Percentiles rank a stretch among this genome's conserved stretches.
Evolutionary conservation across 1,284 basidiomycete species (phyloP).

Genomic region (Meira nashicola): DNA sequence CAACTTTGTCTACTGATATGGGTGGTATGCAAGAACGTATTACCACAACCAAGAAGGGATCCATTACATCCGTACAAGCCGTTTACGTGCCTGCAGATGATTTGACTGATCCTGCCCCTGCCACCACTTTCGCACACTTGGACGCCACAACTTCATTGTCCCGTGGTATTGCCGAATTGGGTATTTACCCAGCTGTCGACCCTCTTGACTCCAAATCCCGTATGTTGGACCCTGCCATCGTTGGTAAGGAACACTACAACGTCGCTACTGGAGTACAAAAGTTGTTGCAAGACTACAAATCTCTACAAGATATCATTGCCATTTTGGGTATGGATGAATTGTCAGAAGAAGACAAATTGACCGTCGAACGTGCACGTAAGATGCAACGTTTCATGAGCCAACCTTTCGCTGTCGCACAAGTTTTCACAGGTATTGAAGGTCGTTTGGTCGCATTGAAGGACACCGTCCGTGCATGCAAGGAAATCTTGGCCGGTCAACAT

Average conservation of each 20-base stretch:
- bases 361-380: constrained; percentile 69
- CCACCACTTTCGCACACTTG: constrained; percentile 99
- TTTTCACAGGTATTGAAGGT: constrained; percentile 98
- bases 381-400: constrained; percentile 89
- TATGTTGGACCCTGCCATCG: constrained; percentile 98
- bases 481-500: constrained; percentile 84
- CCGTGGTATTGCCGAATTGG: constrained; percentile 96
- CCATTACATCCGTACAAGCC: constrained; percentile 98
- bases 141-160: constrained; percentile 98
- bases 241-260: constrained; percentile 85
- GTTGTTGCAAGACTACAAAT: constrained; percentile 99
- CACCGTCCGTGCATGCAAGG: constrained; percentile 55
- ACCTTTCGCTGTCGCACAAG: constrained; percentile 97
- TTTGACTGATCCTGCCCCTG: constrained; percentile 98
- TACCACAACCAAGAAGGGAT: constrained; percentile 99
- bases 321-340: constrained; percentile 99
- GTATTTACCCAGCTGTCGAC: constrained; percentile 99
- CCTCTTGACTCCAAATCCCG: constrained; percentile 98
- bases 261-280: constrained; percentile 93
- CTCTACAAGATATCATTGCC: constrained; percentile 76
- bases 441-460: constrained; percentile 70
- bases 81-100: constrained; percentile 99
- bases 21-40: constrained; percentile 98
- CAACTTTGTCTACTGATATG: constrained; percentile 98
- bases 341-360: constrained; percentile 97